Percentiles rank a stretch among this genome's conserved stretches.
Evolutionary conservation across 2,329 filamentous ascomycete genomes (phyloP).

Genomic region (Xylaria sp.): DNA sequence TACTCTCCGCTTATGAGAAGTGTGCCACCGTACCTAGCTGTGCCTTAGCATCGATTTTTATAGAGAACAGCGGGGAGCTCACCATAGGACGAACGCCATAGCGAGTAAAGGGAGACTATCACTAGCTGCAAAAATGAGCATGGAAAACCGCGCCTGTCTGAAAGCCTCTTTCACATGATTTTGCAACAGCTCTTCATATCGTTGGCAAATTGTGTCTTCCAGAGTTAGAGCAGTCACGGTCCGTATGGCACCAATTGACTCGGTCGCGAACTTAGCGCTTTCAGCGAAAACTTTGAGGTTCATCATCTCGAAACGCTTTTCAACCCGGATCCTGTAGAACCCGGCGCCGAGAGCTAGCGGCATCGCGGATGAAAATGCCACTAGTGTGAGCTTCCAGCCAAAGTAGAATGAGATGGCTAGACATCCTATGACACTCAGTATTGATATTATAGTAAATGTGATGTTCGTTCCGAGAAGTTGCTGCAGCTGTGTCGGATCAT

Average conservation of each 20-base stretch:
- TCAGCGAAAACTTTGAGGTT: constrained; percentile 75
- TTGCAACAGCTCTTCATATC: constrained; percentile 69
- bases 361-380: constrained; percentile 70
- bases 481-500: constrained; percentile 68
- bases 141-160: constrained; percentile 69
- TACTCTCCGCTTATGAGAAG: constrained; percentile 66
- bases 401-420: constrained; percentile 75
- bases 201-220: constrained; percentile 70
- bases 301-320: constrained; percentile 54
- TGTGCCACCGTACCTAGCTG: constrained; percentile 73
- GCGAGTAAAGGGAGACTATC: constrained; percentile 61
- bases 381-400: constrained; percentile 79
- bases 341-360: constrained; percentile 61
- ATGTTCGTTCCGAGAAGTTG: constrained; percentile 72
- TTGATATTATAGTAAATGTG: constrained; percentile 69
- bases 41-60: constrained; percentile 51
- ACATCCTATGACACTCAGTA: constrained; percentile 73
- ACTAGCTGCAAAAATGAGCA: constrained; percentile 76
- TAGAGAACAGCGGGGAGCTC: neutral
- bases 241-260: constrained; percentile 78
- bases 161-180: constrained; percentile 70
- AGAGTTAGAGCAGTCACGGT: constrained; percentile 77
- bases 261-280: constrained; percentile 78
- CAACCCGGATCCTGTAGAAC: constrained; percentile 52
- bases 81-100: constrained; percentile 51